Evolutionary conservation across 169 alveolate genomes (phyloP).

Genomic region (Cryptosporidium xiaoi): DNA sequence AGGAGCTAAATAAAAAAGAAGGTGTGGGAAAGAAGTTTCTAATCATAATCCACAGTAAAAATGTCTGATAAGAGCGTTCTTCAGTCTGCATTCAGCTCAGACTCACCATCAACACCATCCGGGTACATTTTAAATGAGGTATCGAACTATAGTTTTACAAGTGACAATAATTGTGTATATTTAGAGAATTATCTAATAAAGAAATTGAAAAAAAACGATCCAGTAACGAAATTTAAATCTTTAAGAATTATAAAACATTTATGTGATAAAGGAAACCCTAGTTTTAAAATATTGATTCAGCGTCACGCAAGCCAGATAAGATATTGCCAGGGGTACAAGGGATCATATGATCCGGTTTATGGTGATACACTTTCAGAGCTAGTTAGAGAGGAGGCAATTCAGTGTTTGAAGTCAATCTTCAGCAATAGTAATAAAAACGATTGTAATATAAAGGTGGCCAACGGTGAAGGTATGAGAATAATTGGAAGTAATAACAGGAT

Average conservation of each 20-base stretch:
- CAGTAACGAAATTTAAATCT: constrained; percentile 26
- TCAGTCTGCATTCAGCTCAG: constrained; percentile 53
- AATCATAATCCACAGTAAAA: not conserved
- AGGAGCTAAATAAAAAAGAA: too few relatives aligned
- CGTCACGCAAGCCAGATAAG: constrained; percentile 62
- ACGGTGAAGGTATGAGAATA: not conserved
- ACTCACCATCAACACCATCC: constrained; percentile 62
- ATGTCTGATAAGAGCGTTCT: constrained; percentile 59
- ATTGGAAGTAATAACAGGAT: not conserved
- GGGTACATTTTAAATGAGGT: constrained; percentile 57
- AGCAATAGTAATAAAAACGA: constrained; percentile 15
- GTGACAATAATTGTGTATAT: constrained; percentile 14
- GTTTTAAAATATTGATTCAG: constrained; percentile 27
- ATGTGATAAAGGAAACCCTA: constrained; percentile 58
- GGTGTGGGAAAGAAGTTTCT: not conserved
- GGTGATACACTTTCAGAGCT: constrained; percentile 67
- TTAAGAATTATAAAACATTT: constrained; percentile 49
- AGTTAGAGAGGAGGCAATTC: constrained; percentile 68
- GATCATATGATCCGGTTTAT: constrained; percentile 61
- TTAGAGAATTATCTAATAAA: constrained; percentile 54
- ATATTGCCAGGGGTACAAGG: constrained; percentile 42
- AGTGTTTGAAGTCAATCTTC: constrained; percentile 39
- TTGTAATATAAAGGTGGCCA: constrained; percentile 11
- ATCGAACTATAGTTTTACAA: constrained; percentile 30
- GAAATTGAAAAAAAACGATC: constrained; percentile 56